Conservation (phyloP, 2,329 filamentous ascomycete species). For the Penicillium sp. region DNA sequence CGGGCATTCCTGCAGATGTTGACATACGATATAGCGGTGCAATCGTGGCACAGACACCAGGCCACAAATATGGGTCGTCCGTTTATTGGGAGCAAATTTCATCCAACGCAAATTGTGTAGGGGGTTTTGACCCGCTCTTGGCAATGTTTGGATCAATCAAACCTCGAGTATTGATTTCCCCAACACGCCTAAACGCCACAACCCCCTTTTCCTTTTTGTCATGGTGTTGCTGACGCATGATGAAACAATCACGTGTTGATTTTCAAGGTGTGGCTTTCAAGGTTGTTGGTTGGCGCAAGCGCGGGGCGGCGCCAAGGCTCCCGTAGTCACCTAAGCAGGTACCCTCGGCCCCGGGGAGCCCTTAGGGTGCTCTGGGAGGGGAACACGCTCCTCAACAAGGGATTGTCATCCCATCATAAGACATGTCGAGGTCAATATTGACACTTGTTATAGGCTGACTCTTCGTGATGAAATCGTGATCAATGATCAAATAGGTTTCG, state of each 20-base stretch:
- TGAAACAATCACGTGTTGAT: neutral
- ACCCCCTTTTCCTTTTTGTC: neutral
- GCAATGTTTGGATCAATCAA: constrained; percentile 1
- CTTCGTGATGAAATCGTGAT: neutral
- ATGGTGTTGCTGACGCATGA: neutral
- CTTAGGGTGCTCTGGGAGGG: neutral
- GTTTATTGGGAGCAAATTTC: neutral
- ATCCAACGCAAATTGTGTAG: neutral
- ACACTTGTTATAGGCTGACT: neutral
- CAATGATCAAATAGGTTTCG: neutral
- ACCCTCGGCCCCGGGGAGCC: neutral
- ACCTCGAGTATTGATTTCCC: neutral
- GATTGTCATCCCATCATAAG: neutral
- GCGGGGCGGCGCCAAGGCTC: neutral
- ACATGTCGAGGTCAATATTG: neutral
- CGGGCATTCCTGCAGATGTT: constrained; percentile 2
- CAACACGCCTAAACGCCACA: neutral
- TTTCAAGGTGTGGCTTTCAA: neutral
- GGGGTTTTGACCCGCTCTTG: constrained; percentile 6
- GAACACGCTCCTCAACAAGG: neutral
- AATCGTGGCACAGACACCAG: neutral
- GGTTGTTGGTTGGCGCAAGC: neutral
- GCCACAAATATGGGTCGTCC: neutral
- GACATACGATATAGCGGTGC: neutral
- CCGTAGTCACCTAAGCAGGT: neutral